phyloP scores from a whole-genome alignment of 371 early-diverging fungal species.

The Circinella umbellata region DNA sequence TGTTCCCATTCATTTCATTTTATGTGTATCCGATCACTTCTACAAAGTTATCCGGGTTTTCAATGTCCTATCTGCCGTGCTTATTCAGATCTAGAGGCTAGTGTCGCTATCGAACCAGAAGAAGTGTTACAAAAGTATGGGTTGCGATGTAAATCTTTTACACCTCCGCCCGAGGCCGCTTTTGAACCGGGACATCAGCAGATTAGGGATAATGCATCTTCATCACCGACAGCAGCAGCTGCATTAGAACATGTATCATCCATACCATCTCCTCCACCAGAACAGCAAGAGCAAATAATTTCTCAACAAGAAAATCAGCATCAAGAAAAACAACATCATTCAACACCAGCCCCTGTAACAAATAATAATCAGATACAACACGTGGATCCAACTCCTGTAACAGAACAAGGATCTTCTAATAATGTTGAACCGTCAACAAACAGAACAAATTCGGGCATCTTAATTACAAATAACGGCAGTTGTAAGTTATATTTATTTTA shows the following conservation, averaged over 20 bases:
- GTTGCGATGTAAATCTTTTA: constrained; percentile 23
- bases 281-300: not conserved
- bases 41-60: constrained; percentile 79
- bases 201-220: not conserved
- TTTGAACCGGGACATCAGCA: constrained; percentile 18
- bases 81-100: constrained; percentile 92
- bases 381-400: constrained; percentile 3
- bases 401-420: constrained; percentile 9
- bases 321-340: not conserved
- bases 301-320: constrained; percentile 1
- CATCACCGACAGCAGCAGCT: not conserved
- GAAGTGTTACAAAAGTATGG: constrained; percentile 35
- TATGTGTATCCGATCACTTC: constrained; percentile 87
- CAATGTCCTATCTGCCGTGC: constrained; percentile 96
- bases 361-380: not conserved
- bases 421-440: not conserved
- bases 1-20: constrained; percentile 96
- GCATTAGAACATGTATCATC: not conserved
- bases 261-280: not conserved
- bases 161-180: constrained; percentile 19
- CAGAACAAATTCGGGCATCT: constrained; percentile 9
- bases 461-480: not conserved
- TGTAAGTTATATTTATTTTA: not conserved
- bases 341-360: constrained; percentile 6
- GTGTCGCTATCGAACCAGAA: constrained; percentile 59